Evolutionary conservation across 2,329 filamentous ascomycete species (phyloP).

Genomic region (Tolypocladium paradoxum): DNA sequence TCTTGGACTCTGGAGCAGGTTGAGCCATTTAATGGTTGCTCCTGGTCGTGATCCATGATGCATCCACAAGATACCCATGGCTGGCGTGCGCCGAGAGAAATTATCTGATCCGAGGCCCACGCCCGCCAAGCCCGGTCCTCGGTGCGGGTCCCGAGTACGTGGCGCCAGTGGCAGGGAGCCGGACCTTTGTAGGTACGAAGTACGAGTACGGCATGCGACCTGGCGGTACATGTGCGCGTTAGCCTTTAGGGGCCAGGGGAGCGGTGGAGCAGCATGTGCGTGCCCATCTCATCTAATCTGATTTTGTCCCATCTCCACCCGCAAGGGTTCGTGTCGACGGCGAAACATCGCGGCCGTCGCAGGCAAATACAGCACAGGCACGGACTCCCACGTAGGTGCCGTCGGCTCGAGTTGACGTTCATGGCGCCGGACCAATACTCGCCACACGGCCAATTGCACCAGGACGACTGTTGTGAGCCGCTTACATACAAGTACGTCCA

Average conservation of each 20-base stretch:
- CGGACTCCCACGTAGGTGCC: too few species aligned
- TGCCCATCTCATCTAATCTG: constrained; percentile 1
- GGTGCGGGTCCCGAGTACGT: too few species aligned
- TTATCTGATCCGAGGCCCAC: constrained; percentile 25
- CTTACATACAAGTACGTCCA: too few species aligned
- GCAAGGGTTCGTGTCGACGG: not conserved
- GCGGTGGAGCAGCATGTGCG: not conserved
- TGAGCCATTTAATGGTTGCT: not conserved
- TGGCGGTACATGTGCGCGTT: not conserved
- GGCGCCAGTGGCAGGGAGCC: too few species aligned
- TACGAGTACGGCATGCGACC: too few species aligned
- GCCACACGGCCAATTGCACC: too few species aligned
- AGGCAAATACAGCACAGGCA: too few species aligned
- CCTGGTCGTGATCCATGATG: too few species aligned
- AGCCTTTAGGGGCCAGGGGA: not conserved
- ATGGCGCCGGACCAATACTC: too few species aligned
- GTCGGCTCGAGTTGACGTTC: not conserved
- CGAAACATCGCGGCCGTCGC: not conserved
- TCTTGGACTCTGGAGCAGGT: not conserved
- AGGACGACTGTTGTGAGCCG: too few species aligned
- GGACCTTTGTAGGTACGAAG: too few species aligned
- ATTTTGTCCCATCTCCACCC: not conserved
- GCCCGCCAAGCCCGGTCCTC: constrained; percentile 2
- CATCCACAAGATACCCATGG: too few species aligned
- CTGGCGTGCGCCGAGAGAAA: constrained; percentile 9